Evolutionary conservation across 495 filamentous ascomycete species (phyloP), one percentile per base, ranked within the genome.

Genomic region (Talaromyces wortmannii): DNA sequence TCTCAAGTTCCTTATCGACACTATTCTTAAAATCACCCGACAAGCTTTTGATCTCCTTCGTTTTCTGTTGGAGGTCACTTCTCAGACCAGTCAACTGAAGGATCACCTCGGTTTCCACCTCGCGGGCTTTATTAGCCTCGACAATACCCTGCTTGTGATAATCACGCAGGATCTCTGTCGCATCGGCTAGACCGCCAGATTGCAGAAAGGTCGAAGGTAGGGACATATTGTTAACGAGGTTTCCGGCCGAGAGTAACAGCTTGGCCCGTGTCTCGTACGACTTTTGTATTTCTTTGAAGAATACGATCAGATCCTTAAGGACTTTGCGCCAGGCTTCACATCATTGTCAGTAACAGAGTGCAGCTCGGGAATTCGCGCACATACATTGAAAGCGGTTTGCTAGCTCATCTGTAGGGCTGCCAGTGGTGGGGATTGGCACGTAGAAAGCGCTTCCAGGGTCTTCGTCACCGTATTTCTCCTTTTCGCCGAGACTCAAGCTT

Each of bases 11-110:
- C 61, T 75, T 77, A 42, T 84, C 81, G 13, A 81, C 78, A 3
- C 73, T 75, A 60, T 95, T 98, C 66, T 96, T 96, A 68, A 98
- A 98, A 69, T 98, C 94, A 2, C 89, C 86, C 6, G 90, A 85
- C 5, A 98, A 75, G 55, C 81, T 86, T 68, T 94, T 95, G 68
- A 98, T 97, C 71, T 98, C 94, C 71, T 97, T 97, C 62, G 92
- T 94, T 74, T 98, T 98, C 71, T 92, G 89, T 52, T 86, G 84
- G 15, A 98, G 77, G 68, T 98, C 94, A 61, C 83, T 91, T 46
- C 94, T 75, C 18, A 98, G 75, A 12, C 89, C 91, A 5, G 85
- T 90, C 46, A 98, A 78, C 52, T 90, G 89, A 45, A 86, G 79
- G 57, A 97, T 90, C 33, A 98, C 89, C 60, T 96, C 91, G 53